Evolutionary conservation across 768 basidiomycete species (phyloP).

Genomic region (Auricularia heimuer): DNA sequence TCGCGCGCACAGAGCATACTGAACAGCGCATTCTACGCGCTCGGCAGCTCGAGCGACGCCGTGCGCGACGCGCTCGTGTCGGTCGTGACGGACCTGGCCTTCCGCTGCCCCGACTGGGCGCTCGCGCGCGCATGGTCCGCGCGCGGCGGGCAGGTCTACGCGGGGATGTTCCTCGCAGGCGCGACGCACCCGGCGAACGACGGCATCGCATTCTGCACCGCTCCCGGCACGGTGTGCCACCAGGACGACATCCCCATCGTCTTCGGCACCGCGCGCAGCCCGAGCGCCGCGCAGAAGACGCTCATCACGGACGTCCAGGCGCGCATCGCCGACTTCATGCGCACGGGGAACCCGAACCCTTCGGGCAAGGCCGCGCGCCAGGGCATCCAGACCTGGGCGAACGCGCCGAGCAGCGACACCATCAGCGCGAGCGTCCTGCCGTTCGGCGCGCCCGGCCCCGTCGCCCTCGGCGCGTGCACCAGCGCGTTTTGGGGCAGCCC

Average conservation of each 20-base stretch:
- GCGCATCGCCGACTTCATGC: constrained; percentile 58
- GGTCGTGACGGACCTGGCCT: constrained; percentile 60
- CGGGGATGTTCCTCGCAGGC: constrained; percentile 55
- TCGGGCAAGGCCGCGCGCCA: constrained; percentile 16
- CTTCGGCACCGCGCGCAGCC: constrained; percentile 48
- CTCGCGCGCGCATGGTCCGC: constrained; percentile 60
- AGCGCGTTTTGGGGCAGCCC: not conserved
- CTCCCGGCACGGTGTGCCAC: constrained; percentile 56
- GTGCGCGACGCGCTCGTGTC: constrained; percentile 41
- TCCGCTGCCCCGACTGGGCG: constrained; percentile 62
- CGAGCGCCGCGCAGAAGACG: constrained; percentile 44
- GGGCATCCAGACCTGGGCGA: not conserved
- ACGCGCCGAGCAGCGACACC: not conserved
- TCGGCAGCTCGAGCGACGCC: constrained; percentile 21
- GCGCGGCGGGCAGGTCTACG: constrained; percentile 55
- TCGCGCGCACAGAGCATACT: constrained; percentile 33
- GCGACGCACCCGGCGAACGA: constrained; percentile 65
- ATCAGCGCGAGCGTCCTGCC: not conserved
- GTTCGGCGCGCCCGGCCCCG: not conserved
- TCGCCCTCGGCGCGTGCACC: not conserved
- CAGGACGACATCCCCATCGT: constrained; percentile 22
- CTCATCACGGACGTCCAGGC: constrained; percentile 58
- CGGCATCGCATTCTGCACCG: constrained; percentile 43
- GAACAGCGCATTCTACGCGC: constrained; percentile 37
- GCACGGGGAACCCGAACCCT: constrained; percentile 52